These are phyloP conservation scores for Voacanga thouarsii DNA, from an alignment of 257 asterid genomes.

Conservation along the genomic window DNA sequence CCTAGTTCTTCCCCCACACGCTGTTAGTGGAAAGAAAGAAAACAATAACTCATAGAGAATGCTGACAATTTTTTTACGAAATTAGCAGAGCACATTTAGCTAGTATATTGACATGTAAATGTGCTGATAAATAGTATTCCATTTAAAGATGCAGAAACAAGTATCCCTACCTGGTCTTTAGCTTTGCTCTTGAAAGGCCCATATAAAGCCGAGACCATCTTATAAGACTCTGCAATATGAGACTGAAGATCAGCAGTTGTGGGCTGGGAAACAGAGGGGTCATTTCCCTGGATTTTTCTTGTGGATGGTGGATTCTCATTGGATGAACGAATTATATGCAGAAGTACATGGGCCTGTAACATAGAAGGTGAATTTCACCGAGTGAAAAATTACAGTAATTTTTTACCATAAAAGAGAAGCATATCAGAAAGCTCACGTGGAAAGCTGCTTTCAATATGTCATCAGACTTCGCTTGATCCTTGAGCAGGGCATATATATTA, in stretches of 20 bases:
- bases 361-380: conserved; percentile 27
- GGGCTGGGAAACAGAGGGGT: conserved; percentile 35
- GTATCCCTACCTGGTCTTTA: conserved; percentile 71
- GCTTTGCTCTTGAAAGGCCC: conserved; percentile 83
- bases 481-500: conserved; percentile 76
- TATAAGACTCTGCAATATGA: conserved; percentile 80
- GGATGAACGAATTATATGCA: conserved; percentile 67
- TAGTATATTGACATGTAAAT: background rate
- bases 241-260: conserved; percentile 62
- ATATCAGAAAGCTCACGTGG: conserved; percentile 59
- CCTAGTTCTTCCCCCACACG: background rate
- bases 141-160: background rate
- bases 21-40: background rate
- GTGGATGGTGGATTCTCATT: conserved; percentile 41
- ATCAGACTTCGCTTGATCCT: conserved; percentile 95
- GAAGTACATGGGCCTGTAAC: conserved; percentile 91
- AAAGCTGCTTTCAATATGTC: conserved; percentile 95
- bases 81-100: background rate
- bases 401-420: conserved; percentile 15
- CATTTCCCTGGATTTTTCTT: conserved; percentile 36
- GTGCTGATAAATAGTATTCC: background rate
- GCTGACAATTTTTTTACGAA: background rate
- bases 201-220: conserved; percentile 90
- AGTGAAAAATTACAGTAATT: conserved; percentile 1
- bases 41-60: background rate